These are phyloP conservation scores for Funneliformis caledonium DNA, from an alignment of 371 early-diverging fungal genomes.

Conservation along the genomic window DNA sequence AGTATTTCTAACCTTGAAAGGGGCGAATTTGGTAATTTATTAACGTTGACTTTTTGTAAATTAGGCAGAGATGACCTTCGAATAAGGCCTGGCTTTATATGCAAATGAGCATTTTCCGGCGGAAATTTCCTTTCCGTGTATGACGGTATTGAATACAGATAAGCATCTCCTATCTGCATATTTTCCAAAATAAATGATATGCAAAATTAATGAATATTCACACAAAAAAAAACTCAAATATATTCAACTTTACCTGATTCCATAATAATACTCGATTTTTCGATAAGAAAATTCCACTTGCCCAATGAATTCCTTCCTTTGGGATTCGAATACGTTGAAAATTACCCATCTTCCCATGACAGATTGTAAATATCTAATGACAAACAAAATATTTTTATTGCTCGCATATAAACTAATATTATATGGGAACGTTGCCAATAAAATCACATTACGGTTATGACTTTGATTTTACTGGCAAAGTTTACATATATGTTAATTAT, in stretches of 20 bases:
- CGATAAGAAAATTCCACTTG: conserved; percentile 17
- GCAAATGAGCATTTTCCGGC: conserved; percentile 12
- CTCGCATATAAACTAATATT: not conserved
- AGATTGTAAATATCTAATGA: conserved; percentile 34
- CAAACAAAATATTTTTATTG: not conserved
- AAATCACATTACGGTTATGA: too few relatives aligned
- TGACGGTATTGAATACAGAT: conserved; percentile 29
- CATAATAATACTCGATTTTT: conserved; percentile 28
- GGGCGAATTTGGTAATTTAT: not conserved
- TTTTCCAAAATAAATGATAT: not conserved
- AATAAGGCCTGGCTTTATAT: not conserved
- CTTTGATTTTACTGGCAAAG: too few relatives aligned
- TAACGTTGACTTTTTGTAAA: not conserved
- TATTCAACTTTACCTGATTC: conserved; percentile 18
- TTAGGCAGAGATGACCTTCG: conserved; percentile 25
- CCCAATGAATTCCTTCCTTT: conserved; percentile 10
- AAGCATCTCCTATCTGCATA: conserved; percentile 13
- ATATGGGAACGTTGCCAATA: too few relatives aligned
- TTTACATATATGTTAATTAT: not conserved
- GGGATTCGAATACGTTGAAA: conserved; percentile 18
- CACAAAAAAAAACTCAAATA: too few relatives aligned
- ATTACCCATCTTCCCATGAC: conserved; percentile 18
- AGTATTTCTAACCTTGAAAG: conserved; percentile 16
- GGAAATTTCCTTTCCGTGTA: not conserved
- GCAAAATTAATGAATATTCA: not conserved